Evolutionary conservation across 192 early-diverging fungal genomes (phyloP).

Genomic region (Mortierella hygrophila): DNA sequence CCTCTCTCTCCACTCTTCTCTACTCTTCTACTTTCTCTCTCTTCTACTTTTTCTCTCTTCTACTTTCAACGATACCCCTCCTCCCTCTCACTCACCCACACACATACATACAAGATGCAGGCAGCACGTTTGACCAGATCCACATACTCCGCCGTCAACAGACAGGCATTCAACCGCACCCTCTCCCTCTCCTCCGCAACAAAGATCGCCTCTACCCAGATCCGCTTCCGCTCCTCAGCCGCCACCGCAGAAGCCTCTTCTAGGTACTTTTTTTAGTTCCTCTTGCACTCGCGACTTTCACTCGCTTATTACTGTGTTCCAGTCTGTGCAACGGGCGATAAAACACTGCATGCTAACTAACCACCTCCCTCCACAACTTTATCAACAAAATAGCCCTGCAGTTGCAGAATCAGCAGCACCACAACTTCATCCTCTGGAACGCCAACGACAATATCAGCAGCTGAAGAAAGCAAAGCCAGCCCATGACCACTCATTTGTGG

Average conservation of each 20-base stretch:
- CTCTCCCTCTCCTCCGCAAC: conserved; percentile 25
- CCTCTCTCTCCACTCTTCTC: background rate
- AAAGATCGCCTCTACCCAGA: conserved; percentile 37
- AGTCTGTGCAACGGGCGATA: background rate
- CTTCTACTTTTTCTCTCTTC: background rate
- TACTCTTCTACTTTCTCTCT: background rate
- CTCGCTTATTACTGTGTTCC: background rate
- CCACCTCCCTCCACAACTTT: background rate
- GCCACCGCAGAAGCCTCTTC: conserved; percentile 29
- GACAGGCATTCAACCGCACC: conserved; percentile 13
- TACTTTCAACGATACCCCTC: background rate
- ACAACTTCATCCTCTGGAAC: conserved; percentile 37
- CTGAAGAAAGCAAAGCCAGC: conserved; percentile 40
- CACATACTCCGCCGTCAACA: conserved; percentile 33
- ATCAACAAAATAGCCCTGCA: background rate
- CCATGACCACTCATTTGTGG: conserved; percentile 89
- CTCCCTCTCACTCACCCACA: background rate
- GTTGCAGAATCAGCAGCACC: conserved; percentile 21
- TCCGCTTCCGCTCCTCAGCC: conserved; percentile 50
- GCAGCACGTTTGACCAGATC: conserved; percentile 45
- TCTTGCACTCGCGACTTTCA: background rate
- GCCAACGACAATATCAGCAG: conserved; percentile 7
- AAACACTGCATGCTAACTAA: background rate
- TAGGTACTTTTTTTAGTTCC: conserved; percentile 17
- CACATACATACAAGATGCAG: conserved; percentile 21